Conservation (phyloP, 2,329 filamentous ascomycete species). For the Epichloe bromicola region DNA sequence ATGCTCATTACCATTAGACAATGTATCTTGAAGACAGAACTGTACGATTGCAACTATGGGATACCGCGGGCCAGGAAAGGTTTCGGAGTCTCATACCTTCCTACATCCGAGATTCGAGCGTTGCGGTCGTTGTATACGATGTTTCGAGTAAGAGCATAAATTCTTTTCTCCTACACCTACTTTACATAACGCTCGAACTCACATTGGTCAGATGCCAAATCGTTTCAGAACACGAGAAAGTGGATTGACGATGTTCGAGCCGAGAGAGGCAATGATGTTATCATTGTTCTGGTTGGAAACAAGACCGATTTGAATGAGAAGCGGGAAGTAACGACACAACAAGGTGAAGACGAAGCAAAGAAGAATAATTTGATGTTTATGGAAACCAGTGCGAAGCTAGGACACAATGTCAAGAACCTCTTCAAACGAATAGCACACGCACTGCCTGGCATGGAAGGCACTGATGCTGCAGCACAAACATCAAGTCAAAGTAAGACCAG, state of each 20-base stretch:
- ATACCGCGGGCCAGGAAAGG: constrained; percentile 93
- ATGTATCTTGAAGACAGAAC: constrained; percentile 99
- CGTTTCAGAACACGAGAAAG: constrained; percentile 96
- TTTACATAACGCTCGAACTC: background rate
- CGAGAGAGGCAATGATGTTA: constrained; percentile 95
- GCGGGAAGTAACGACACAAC: constrained; percentile 88
- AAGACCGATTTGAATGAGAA: constrained; percentile 99
- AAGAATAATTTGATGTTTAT: constrained; percentile 98
- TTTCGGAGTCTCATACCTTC: constrained; percentile 96
- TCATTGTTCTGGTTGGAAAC: constrained; percentile 96
- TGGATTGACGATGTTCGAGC: constrained; percentile 98
- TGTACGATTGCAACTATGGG: constrained; percentile 94
- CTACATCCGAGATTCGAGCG: constrained; percentile 95
- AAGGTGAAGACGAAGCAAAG: constrained; percentile 96
- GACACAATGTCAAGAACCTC: constrained; percentile 94
- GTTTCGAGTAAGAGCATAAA: constrained; percentile 56
- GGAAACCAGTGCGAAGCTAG: constrained; percentile 94
- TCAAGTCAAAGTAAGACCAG: constrained; percentile 59
- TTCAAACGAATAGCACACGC: constrained; percentile 98
- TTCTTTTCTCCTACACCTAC: constrained; percentile 4
- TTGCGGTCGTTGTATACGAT: constrained; percentile 97
- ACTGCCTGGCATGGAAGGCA: constrained; percentile 91
- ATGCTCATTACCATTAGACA: constrained; percentile 37
- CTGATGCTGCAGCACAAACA: constrained; percentile 61
- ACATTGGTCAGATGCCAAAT: constrained; percentile 58